phyloP scores from a whole-genome alignment of 1,284 basidiomycete species.

The Pseudozyma sp. region DNA sequence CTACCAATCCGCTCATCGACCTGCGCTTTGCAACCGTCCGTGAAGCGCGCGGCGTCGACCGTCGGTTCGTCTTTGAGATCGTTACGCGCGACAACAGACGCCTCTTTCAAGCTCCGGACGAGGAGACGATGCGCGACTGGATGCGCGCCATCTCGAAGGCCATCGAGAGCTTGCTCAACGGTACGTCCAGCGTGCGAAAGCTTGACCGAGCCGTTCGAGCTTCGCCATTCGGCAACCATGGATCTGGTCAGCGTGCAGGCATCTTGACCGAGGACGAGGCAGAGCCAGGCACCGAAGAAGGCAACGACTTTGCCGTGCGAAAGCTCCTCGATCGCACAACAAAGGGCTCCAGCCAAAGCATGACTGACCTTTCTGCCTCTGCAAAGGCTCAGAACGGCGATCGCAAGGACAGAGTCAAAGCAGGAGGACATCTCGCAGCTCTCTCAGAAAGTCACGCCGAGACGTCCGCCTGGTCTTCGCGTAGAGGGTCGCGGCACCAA shows the following conservation, averaged over 20 bases:
- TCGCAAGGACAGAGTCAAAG: constrained; percentile 12
- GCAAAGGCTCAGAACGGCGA: constrained; percentile 20
- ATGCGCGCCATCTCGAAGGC: constrained; percentile 72
- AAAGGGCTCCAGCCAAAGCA: constrained; percentile 53
- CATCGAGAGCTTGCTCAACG: constrained; percentile 73
- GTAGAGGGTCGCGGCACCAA: constrained; percentile 30
- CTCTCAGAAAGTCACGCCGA: constrained; percentile 44
- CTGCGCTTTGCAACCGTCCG: constrained; percentile 66
- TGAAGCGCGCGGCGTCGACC: constrained; percentile 59
- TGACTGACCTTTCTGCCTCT: constrained; percentile 52
- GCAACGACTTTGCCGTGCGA: constrained; percentile 45
- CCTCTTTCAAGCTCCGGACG: constrained; percentile 72
- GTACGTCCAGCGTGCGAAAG: constrained; percentile 62
- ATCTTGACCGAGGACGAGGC: constrained; percentile 19
- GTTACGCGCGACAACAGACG: constrained; percentile 71
- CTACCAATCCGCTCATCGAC: constrained; percentile 58
- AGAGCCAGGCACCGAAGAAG: constrained; percentile 18
- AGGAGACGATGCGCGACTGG: constrained; percentile 72
- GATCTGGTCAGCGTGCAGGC: constrained; percentile 17
- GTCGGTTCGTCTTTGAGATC: constrained; percentile 71
- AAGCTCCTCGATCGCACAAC: constrained; percentile 21
- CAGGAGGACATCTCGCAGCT: constrained; percentile 30
- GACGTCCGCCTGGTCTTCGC: constrained; percentile 14
- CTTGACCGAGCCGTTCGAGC: constrained; percentile 52
- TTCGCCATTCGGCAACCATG: constrained; percentile 26